A percentile compares a stretch with the other conserved stretches of the same genome.
phyloP scores from a whole-genome alignment of 2,329 filamentous ascomycete species.

The Knoxdaviesia proteae region DNA sequence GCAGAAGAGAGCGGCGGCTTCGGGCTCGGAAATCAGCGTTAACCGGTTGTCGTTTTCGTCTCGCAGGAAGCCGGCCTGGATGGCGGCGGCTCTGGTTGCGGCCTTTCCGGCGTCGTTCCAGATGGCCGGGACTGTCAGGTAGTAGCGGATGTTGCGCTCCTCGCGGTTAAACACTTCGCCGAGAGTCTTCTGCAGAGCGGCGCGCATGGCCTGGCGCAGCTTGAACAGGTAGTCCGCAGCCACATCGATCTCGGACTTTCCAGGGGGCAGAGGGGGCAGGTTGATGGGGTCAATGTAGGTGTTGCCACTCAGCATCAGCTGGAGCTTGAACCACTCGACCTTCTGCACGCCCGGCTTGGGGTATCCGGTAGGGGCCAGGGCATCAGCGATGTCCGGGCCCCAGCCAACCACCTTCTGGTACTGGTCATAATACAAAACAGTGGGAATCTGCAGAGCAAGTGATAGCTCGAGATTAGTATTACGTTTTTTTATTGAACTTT shows the following conservation, averaged over 20 bases:
- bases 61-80: constrained; percentile 87
- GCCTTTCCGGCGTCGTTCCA: constrained; percentile 99
- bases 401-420: constrained; percentile 99
- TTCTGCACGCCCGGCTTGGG: constrained; percentile 96
- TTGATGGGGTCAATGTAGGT: constrained; percentile 99
- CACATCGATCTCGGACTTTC: constrained; percentile 97
- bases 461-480: constrained; percentile 6
- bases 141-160: constrained; percentile 94
- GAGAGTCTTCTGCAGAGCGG: constrained; percentile 84
- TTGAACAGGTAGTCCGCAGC: constrained; percentile 99
- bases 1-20: constrained; percentile 93
- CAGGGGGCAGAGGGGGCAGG: constrained; percentile 84
- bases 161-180: constrained; percentile 96
- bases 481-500: constrained; percentile 7
- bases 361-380: constrained; percentile 87
- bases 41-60: constrained; percentile 96
- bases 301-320: constrained; percentile 96
- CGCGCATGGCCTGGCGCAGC: constrained; percentile 88
- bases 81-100: constrained; percentile 82
- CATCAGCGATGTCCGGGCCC: constrained; percentile 95
- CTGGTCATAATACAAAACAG: constrained; percentile 98
- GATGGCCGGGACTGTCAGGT: constrained; percentile 94
- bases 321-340: constrained; percentile 99
- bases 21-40: constrained; percentile 86
- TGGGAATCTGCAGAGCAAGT: constrained; percentile 52